Evolutionary conservation across 2,329 filamentous ascomycete species (phyloP).

Genomic region (Pezicula neosporulosa): DNA sequence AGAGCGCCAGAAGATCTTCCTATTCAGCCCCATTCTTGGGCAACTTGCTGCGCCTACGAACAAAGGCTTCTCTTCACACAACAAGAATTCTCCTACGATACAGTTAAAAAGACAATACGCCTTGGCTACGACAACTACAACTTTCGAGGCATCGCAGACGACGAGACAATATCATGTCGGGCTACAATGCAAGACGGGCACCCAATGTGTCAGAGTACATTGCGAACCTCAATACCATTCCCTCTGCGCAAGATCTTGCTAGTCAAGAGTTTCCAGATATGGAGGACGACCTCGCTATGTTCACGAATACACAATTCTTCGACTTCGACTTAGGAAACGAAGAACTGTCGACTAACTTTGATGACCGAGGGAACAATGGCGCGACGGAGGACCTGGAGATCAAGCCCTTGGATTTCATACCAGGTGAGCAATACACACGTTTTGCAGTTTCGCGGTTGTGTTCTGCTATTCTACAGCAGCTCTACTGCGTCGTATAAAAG

Average conservation of each 20-base stretch:
- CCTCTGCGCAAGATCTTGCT: conserved; percentile 58
- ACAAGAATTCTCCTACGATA: no score
- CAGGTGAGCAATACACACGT: conserved; percentile 31
- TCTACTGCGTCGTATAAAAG: not conserved
- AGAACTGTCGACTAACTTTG: conserved; percentile 43
- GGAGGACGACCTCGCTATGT: conserved; percentile 72
- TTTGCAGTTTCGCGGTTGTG: not conserved
- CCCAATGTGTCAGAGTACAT: conserved; percentile 90
- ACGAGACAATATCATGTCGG: conserved; percentile 53
- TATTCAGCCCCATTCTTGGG: not conserved
- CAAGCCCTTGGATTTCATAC: conserved; percentile 43
- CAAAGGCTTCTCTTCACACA: not conserved
- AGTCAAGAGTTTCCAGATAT: conserved; percentile 54
- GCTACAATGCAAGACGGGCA: conserved; percentile 71
- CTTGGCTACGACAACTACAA: not conserved
- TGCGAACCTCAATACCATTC: conserved; percentile 74
- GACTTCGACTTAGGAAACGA: conserved; percentile 69
- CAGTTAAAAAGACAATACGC: not conserved
- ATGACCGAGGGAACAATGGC: conserved; percentile 1
- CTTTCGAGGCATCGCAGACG: not conserved
- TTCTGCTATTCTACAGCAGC: not conserved
- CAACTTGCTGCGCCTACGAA: not conserved
- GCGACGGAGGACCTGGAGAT: conserved; percentile 35
- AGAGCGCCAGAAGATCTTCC: not conserved
- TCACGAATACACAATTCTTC: conserved; percentile 80